Evolutionary conservation across 805 yeast genomes (phyloP), one percentile per base, ranked within the genome.

Genomic region (Priceomyces medius): DNA sequence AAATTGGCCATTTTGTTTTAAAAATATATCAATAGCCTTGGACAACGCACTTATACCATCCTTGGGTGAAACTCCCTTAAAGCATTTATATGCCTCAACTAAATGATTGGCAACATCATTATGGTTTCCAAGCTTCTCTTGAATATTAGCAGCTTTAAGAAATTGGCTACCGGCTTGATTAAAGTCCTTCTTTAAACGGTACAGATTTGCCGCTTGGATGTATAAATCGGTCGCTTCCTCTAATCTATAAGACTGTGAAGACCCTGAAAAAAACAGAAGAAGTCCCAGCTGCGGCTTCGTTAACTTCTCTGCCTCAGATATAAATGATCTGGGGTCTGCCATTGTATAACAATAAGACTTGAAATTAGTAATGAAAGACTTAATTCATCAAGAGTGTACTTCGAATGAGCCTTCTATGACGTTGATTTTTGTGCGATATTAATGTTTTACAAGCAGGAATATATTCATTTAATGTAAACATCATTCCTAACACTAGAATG

Each of bases 221-320:
- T 83, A 91, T 20, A 88, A 66, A 49, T 93, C 99, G 3, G 90
- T 83, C 3, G 99, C 98, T 49, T 93, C 99, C 59, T 93, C 99
- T 40, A 71, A 77, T 46, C 87, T 76, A 47, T 77, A 74, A 3
- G 81, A 66, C 24, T 76, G 73, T 7, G 84, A 74, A 1, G 84
- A 76, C 3, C 91, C 85, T 40, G 88, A 76, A 16, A 85, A 55
- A 42, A 68, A 63, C 46, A 79, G 76, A 50, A 90, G 77, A 46
- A 85, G 75, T 3, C 96, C 95, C 21, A 81, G 71, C 34, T 83
- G 77, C 14, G 88, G 84, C 53, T 77, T 77, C 43, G 59, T 52
- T 37, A 70, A 43, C 55, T 68, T 69, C 37, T 68, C 71, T 7
- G 73, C 74, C 48, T 66, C 71, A 41, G 64, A 63, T 27, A 77